These are phyloP conservation scores for Diplodia scrobiculata DNA, from an alignment of 2,329 filamentous ascomycete genomes.

Conservation along the genomic window DNA sequence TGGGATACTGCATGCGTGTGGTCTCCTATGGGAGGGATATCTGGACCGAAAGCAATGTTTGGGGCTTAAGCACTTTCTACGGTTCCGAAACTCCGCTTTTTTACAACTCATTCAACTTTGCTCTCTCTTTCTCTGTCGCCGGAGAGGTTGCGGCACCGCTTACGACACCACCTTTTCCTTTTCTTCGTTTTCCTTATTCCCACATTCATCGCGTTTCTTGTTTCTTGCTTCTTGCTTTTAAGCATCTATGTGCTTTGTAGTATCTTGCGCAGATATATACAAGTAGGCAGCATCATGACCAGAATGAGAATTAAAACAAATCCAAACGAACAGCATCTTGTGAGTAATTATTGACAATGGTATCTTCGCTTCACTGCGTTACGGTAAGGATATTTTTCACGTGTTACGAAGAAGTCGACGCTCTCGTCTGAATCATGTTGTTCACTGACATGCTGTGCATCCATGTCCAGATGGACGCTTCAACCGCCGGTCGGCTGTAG, in stretches of 20 bases:
- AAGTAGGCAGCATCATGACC: conserved; percentile 21
- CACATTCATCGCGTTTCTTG: not conserved
- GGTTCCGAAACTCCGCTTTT: not conserved
- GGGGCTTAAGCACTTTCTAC: not conserved
- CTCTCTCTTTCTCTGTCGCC: conserved; percentile 2
- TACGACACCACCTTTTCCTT: not conserved
- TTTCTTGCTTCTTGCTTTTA: not conserved
- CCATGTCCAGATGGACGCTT: no score
- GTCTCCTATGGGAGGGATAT: not conserved
- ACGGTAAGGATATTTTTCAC: not conserved
- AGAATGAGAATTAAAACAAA: not conserved
- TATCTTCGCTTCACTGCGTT: not conserved
- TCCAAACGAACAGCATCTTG: not conserved
- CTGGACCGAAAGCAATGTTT: not conserved
- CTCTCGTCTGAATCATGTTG: no score
- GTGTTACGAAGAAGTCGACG: no score
- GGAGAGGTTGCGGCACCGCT: not conserved
- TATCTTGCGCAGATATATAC: conserved; percentile 16
- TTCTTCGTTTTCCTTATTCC: not conserved
- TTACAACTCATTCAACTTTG: not conserved
- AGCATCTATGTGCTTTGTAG: conserved; percentile 1
- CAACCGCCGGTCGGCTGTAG: no score
- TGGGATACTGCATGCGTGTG: not conserved
- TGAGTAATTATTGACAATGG: not conserved
- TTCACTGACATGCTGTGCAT: no score